Evolutionary conservation across 768 basidiomycete species (phyloP).

Genomic region (Agaricus bisporus): DNA sequence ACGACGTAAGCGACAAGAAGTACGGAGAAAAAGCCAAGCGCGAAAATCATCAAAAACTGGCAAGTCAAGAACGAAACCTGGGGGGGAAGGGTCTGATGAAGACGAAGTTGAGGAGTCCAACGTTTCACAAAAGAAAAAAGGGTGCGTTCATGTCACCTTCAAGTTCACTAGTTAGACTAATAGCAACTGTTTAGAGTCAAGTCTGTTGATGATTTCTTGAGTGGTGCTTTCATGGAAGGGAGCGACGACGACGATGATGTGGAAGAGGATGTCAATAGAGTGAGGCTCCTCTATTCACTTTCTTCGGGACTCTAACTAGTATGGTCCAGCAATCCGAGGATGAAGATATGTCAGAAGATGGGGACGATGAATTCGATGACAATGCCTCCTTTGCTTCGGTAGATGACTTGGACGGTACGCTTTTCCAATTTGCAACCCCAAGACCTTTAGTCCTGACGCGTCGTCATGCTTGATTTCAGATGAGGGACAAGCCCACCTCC

Average conservation of each 20-base stretch:
- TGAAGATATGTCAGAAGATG: slow-evolving; percentile 27
- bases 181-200: slow-evolving; percentile 29
- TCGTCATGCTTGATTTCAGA: slow-evolving; percentile 31
- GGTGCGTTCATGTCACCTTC: background rate
- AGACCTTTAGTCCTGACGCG: background rate
- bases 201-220: slow-evolving; percentile 76
- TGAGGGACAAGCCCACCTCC: slow-evolving; percentile 68
- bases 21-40: slow-evolving; percentile 63
- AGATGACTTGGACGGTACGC: slow-evolving; percentile 62
- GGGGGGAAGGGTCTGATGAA: slow-evolving; percentile 27
- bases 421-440: background rate
- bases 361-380: slow-evolving; percentile 37
- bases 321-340: slow-evolving; percentile 16
- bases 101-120: slow-evolving; percentile 18
- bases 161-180: background rate
- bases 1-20: slow-evolving; percentile 75
- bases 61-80: slow-evolving; percentile 21
- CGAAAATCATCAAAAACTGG: slow-evolving; percentile 36
- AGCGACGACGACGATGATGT: slow-evolving; percentile 40
- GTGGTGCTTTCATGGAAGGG: slow-evolving; percentile 64
- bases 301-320: slow-evolving; percentile 3
- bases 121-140: background rate
- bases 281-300: slow-evolving; percentile 7
- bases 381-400: slow-evolving; percentile 69
- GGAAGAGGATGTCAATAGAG: slow-evolving; percentile 23